A percentile compares a stretch with the other conserved stretches of the same genome.
Conservation (phyloP, 1,139 yeast genomes). For the Debaryomyces robertsiae region DNA sequence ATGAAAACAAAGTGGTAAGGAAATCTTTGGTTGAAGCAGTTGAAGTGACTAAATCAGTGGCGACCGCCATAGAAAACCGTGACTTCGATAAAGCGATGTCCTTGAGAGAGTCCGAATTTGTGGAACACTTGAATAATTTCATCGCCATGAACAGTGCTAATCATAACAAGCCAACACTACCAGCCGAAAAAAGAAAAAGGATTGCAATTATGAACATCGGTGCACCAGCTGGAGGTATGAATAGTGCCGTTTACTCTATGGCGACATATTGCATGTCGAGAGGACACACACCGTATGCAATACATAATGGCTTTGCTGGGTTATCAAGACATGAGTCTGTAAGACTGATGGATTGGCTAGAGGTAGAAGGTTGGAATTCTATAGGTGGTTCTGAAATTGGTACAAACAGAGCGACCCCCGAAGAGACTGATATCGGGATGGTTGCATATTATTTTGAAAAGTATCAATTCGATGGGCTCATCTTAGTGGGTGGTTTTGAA, state of each 20-base stretch:
- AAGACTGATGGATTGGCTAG: constrained; percentile 62
- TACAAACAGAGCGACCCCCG: constrained; percentile 73
- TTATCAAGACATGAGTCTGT: constrained; percentile 75
- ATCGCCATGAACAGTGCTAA: constrained; percentile 61
- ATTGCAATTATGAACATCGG: constrained; percentile 79
- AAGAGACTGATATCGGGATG: constrained; percentile 66
- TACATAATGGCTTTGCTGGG: constrained; percentile 76
- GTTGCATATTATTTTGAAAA: constrained; percentile 78
- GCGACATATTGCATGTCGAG: constrained; percentile 73
- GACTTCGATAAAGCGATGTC: constrained; percentile 67
- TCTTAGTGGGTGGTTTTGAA: constrained; percentile 80
- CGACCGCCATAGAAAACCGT: constrained; percentile 60
- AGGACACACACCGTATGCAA: constrained; percentile 75
- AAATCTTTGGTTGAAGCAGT: constrained; percentile 77
- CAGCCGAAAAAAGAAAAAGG: constrained; percentile 56
- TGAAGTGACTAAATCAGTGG: constrained; percentile 66
- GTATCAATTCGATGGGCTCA: constrained; percentile 69
- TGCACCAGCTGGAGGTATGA: constrained; percentile 84
- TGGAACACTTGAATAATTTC: constrained; percentile 65
- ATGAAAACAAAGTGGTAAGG: constrained; percentile 70
- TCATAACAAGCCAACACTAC: constrained; percentile 60
- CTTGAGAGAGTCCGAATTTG: constrained; percentile 71
- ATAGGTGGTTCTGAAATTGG: constrained; percentile 83
- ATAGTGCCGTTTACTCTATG: constrained; percentile 75
- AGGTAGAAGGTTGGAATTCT: constrained; percentile 74